Evolutionary conservation across 176 grass and related monocot species (phyloP), one percentile per base, ranked within the genome.

Genomic region (Phragmites australis): DNA sequence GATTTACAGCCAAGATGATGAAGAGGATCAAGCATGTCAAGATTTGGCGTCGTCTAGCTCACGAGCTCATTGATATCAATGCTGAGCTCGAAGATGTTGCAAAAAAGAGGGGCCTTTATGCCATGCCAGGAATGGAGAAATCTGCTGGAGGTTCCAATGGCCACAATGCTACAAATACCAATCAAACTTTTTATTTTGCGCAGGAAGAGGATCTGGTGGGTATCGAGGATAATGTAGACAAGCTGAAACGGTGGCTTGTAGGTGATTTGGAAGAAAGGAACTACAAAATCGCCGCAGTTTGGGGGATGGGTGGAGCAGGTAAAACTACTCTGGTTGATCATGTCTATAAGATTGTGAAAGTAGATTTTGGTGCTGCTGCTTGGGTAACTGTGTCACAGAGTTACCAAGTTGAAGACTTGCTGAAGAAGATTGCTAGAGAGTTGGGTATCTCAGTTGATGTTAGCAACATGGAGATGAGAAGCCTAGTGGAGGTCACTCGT

Each of bases 321-420:
- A 80, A 80, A 67, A 68, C 77, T 13, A 55, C 49, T 68, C 21
- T 80, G 9, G 77, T 68, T 26, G 34, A 41, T 27, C 63, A 68
- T 68, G 77, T 80, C 63, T 80, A 80, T 2, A 80, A 80, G 48
- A 43, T 43, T 43, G 77, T 80, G 22, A 43, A 68, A 68, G 4
- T 21, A 1, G 46, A 79, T 10, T 65, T 65, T 41, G 46, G 41
- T 40, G 18, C 1, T 52, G n/a, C 61, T 41, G 62, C 62, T 2
- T 54, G 62, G 77, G 48, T 79, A 27, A 68, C 50, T 9, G 77
- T 80, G 21, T 80, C 77, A 4, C 30, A 44, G 22, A 80, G 23
- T 21, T 80, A 56, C 22, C 63, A 44, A 15, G 15, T 44, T 68
- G 22, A 68, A 1, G 64, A 53, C 2, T 15, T 68, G 49, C 34